Evolutionary conservation across 768 basidiomycete species (phyloP), one percentile per base, ranked within the genome.

Genomic region (Boletus subparvulus): DNA sequence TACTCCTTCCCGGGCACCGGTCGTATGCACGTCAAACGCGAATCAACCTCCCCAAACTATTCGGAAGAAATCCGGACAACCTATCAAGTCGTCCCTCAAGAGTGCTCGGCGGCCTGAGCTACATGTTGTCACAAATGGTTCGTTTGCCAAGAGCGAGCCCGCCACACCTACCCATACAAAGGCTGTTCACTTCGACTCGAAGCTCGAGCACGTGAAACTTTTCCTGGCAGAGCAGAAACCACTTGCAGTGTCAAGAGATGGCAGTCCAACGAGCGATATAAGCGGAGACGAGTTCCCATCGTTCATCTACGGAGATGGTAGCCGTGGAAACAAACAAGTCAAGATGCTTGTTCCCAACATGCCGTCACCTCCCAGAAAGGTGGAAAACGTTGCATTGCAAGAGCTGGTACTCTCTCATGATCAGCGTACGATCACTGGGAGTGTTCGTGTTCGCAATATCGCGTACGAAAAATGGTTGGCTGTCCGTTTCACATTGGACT

Each of bases 221-320:
- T 98, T 98, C 78, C 78, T 95, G 54, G 87, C 95, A 13, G 91
- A 94, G 74, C 96, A 98, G 73, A 94, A 94, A 69, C 96, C 96
- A 6, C 80, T 92, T 9, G 94, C 95, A 1, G 96, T 99, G 17
- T 92, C 88, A 13, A 83, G 96, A 45, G 88, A 92, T 62, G 94
- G 93, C 1, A 91, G 90, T 61, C 95, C 94, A 5, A 90, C 87
- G 5, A 89, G 85, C 61, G 85, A 92, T 65, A 90, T 86, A 54
- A 88, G 85, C 17, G 87, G 86, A n/a, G 89, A 91, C 43, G 90
- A 90, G 58, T 88, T 89, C 62, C 86, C 87, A 2, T 74, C 80
- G 30, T 88, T 86, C 63, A 83, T 88, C 44, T 89, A 80, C 60
- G 86, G 82, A 11, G 70, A 74, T 42, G 65, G 65, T 36, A 66